These are phyloP conservation scores for Amphirosellinia nigrospora DNA, from an alignment of 495 filamentous ascomycete genomes.

Conservation along the genomic window DNA sequence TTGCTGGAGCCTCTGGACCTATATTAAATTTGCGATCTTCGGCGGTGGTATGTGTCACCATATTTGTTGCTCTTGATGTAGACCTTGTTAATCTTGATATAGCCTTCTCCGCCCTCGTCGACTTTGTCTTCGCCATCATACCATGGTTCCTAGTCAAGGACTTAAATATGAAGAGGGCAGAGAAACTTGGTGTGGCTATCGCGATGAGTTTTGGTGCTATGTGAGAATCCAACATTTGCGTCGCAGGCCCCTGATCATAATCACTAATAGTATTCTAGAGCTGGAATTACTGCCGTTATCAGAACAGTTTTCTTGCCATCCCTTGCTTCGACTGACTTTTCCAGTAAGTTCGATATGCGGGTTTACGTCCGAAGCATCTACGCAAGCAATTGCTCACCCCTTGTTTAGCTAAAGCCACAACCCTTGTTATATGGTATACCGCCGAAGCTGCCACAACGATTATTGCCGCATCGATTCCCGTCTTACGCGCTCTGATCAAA, in stretches of 20 bases:
- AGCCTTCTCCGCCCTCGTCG: slow-evolving; percentile 45
- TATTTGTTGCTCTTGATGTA: neutral
- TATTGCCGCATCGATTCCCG: slow-evolving; percentile 46
- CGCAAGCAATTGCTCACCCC: neutral
- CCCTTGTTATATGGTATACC: slow-evolving; percentile 41
- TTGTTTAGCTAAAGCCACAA: slow-evolving; percentile 14
- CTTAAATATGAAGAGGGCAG: slow-evolving; percentile 42
- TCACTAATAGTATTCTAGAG: slow-evolving; percentile 12
- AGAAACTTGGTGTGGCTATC: slow-evolving; percentile 44
- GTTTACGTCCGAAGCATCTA: neutral
- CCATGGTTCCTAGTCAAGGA: slow-evolving; percentile 45
- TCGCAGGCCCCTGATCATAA: neutral
- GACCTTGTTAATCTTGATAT: neutral
- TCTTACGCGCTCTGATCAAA: slow-evolving; percentile 43
- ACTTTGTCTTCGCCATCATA: slow-evolving; percentile 44
- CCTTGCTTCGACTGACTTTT: neutral
- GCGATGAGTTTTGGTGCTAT: slow-evolving; percentile 49
- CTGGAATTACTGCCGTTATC: slow-evolving; percentile 14
- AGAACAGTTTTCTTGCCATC: slow-evolving; percentile 10
- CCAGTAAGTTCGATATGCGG: slow-evolving; percentile 7
- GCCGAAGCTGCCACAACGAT: slow-evolving; percentile 46
- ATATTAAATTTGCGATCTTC: slow-evolving; percentile 37
- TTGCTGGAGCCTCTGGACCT: slow-evolving; percentile 44
- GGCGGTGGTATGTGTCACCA: slow-evolving; percentile 37
- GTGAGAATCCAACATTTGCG: slow-evolving; percentile 29